Base-by-base conservation (phyloP, 2,329 filamentous ascomycete genomes). In the Dactylellina drechsleri region DNA sequence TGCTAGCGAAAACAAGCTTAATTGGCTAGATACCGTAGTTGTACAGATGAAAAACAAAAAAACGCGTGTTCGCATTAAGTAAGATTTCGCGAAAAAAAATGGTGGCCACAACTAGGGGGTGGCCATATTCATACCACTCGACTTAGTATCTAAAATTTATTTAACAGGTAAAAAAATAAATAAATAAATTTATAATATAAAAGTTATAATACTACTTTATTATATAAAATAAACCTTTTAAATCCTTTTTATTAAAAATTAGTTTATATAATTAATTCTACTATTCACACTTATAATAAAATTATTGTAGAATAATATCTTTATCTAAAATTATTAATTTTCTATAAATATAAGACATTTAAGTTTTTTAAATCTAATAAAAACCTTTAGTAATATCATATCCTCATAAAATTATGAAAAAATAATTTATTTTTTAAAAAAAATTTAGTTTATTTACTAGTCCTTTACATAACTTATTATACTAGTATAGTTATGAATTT, bases 301-400 rank as follows among this genome's bases (percentile, higher is more conserved):
- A 84, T 86, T 0, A 83, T 90, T 13, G 83, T 87, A 0, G 80
- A 77, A 0, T 85, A 87, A 68, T 80, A 77, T 0, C 54, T 79
- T 0, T 88, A 87, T 54, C 86, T 88, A 0, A 4, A 64, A 0
- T 77, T 83, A 16, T 80, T 90, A 64, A 82, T 84, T 0, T 72
- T 88, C 0, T 83, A 84, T 0, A 87, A 90, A 64, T 89, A 84
- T 78, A 85, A 86, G 54, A 81, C 84, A 0, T 83, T 89, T n/a
- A 81, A 82, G 0, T 78, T 83, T 0, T 77, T 90, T 1, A 82
- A 85, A 0, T n/a, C n/a, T n/a, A n/a, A n/a, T n/a, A n/a, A n/a
- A n/a, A n/a, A n/a, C n/a, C n/a, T n/a, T n/a, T n/a, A 87, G 54
- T 90, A 87, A 85, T 78, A 82, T 12, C 89, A 88, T 65, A 84